Conservation (phyloP, 495 filamentous ascomycete species). For the Neurospora sp. region DNA sequence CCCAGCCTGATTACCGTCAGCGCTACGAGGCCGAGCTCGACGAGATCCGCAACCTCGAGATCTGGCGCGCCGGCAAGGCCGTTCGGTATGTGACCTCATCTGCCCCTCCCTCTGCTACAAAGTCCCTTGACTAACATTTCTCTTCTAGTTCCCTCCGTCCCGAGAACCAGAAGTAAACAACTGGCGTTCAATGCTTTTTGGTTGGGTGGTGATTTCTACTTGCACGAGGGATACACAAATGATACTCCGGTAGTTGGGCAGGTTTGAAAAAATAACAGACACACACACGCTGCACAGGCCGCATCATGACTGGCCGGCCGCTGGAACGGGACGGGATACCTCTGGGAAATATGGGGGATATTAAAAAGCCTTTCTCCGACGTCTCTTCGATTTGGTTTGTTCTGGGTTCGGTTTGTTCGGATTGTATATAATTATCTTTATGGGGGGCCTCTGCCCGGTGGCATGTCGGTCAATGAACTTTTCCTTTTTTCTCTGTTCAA, state of each 20-base stretch:
- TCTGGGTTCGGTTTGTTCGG: neutral
- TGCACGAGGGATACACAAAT: neutral
- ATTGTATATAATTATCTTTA: constrained; percentile 1
- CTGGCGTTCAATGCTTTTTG: neutral
- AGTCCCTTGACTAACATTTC: constrained; percentile 14
- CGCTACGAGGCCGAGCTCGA: constrained; percentile 93
- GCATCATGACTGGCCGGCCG: neutral
- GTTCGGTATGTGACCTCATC: constrained; percentile 51
- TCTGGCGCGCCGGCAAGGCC: constrained; percentile 97
- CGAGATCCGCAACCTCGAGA: constrained; percentile 93
- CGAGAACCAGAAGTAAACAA: constrained; percentile 77
- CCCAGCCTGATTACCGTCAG: constrained; percentile 86
- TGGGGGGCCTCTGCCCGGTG: neutral
- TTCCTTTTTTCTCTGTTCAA: neutral
- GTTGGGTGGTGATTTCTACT: neutral
- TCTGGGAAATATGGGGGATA: constrained; percentile 8
- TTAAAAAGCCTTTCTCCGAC: neutral
- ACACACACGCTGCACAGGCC: neutral
- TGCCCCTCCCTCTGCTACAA: neutral
- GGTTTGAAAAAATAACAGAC: neutral
- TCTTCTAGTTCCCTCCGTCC: constrained; percentile 63
- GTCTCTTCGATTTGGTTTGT: neutral
- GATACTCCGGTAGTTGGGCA: constrained; percentile 1
- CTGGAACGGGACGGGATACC: constrained; percentile 7
- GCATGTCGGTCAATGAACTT: neutral